phyloP scores from a whole-genome alignment of 768 basidiomycete species.

The Glaciozyma martinii region DNA sequence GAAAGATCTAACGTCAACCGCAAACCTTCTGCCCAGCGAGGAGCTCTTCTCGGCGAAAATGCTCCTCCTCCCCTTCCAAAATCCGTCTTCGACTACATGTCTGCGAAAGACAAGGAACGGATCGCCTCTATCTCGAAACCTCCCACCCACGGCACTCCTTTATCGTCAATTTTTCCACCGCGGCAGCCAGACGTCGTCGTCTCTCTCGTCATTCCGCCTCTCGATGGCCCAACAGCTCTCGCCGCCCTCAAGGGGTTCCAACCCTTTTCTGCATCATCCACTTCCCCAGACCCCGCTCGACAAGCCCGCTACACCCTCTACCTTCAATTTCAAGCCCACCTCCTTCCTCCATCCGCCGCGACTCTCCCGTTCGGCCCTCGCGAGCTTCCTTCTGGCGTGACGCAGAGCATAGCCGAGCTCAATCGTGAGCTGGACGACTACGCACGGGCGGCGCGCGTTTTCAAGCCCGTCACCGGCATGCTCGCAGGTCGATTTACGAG shows the following conservation, averaged over 20 bases:
- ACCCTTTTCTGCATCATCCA: conserved; percentile 56
- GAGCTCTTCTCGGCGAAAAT: conserved; percentile 68
- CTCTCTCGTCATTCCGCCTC: conserved; percentile 49
- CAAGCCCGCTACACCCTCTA: conserved; percentile 79
- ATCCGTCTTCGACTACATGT: conserved; percentile 90
- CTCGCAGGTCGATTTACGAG: conserved; percentile 93
- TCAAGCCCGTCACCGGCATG: conserved; percentile 81
- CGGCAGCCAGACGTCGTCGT: conserved; percentile 38
- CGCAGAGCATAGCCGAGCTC: conserved; percentile 59
- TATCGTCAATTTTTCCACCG: conserved; percentile 26
- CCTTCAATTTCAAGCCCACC: conserved; percentile 58
- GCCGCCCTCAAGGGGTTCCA: conserved; percentile 83
- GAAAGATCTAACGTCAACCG: no score
- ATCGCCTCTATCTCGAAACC: conserved; percentile 44
- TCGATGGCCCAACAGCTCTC: conserved; percentile 70
- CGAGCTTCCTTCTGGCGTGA: conserved; percentile 44
- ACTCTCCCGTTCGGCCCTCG: conserved; percentile 41
- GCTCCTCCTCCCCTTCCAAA: conserved; percentile 54
- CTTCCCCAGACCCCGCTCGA: conserved; percentile 54
- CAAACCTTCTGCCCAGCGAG: conserved; percentile 51
- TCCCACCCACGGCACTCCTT: conserved; percentile 16
- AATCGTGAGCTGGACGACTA: conserved; percentile 78
- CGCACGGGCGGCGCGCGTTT: conserved; percentile 73
- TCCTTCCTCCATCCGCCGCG: conserved; percentile 42
- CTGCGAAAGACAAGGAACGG: conserved; percentile 80